A percentile compares a stretch with the other conserved stretches of the same genome.
Evolutionary conservation across 83 land plant species (phyloP).

Genomic region (Picea abies): DNA sequence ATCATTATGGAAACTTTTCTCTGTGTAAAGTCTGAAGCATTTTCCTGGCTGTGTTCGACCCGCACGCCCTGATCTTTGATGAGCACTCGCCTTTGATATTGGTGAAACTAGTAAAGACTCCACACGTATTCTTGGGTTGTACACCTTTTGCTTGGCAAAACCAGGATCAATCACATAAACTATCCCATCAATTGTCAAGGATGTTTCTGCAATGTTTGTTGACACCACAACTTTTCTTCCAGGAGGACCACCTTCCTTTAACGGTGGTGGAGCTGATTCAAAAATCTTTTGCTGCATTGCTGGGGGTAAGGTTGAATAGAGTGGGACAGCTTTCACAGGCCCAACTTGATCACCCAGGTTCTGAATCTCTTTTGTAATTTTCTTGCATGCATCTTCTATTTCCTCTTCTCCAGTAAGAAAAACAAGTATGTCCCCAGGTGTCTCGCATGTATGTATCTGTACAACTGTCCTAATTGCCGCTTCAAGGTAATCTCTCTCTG

Average conservation of each 20-base stretch:
- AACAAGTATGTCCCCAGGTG: conserved; percentile 90
- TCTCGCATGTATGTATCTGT: conserved; percentile 90
- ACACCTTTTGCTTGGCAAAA: conserved; percentile 78
- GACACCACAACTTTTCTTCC: conserved; percentile 99
- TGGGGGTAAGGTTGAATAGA: conserved; percentile 96
- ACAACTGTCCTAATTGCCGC: conserved; percentile 95
- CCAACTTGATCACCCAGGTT: conserved; percentile 93
- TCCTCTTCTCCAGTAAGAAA: conserved; percentile 97
- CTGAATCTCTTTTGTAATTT: conserved; percentile 73
- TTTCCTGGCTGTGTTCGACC: conserved; percentile 94
- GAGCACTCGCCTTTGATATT: conserved; percentile 92
- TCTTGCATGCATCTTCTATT: conserved; percentile 96
- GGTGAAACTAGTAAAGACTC: conserved; percentile 88
- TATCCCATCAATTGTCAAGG: conserved; percentile 96
- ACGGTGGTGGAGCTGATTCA: conserved; percentile 93
- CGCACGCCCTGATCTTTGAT: conserved; percentile 93
- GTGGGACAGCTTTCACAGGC: conserved; percentile 92
- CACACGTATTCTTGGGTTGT: conserved; percentile 81
- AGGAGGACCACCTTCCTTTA: conserved; percentile 79
- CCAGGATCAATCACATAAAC: conserved; percentile 97
- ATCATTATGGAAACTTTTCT: conserved; percentile 84
- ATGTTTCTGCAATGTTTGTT: conserved; percentile 98
- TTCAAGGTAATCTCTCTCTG: conserved; percentile 92
- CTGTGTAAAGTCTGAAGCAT: conserved; percentile 91
- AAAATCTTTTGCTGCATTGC: conserved; percentile 98